A percentile compares a stretch with the other conserved stretches of the same genome.
Conservation (phyloP, 2,329 filamentous ascomycete genomes). For the Penicillium verrucosum region DNA sequence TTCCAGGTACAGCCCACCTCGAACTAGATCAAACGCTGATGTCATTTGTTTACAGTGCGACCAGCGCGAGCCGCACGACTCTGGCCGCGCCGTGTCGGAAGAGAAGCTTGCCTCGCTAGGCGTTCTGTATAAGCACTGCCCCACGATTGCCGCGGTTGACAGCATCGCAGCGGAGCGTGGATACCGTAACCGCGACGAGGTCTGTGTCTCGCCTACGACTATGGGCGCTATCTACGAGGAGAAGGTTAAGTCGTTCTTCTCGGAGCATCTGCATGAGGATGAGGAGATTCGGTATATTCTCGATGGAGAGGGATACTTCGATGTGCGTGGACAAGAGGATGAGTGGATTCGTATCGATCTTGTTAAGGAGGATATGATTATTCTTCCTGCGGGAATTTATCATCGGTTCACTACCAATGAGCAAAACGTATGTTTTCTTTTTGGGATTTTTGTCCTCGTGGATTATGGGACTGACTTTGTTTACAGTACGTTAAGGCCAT, state of each 20-base stretch:
- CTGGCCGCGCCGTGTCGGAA: constrained; percentile 64
- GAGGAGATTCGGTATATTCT: constrained; percentile 97
- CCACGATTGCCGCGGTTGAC: constrained; percentile 66
- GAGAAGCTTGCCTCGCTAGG: constrained; percentile 70
- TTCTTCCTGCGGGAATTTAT: constrained; percentile 92
- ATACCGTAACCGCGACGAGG: constrained; percentile 94
- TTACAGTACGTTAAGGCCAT: constrained; percentile 87
- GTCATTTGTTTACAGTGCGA: constrained; percentile 64
- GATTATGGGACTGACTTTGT: constrained; percentile 8
- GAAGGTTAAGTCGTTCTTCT: constrained; percentile 91
- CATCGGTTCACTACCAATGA: constrained; percentile 95
- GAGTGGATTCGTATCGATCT: constrained; percentile 85
- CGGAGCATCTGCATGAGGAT: constrained; percentile 95
- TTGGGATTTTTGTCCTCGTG: not conserved
- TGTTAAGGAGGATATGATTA: constrained; percentile 84
- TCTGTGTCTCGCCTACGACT: constrained; percentile 78
- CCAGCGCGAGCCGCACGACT: constrained; percentile 88
- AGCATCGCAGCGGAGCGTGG: constrained; percentile 68
- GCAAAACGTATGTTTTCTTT: constrained; percentile 68
- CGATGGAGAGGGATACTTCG: constrained; percentile 86
- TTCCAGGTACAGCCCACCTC: constrained; percentile 2
- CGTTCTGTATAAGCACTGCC: constrained; percentile 72
- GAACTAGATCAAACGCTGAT: constrained; percentile 7
- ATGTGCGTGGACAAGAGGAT: constrained; percentile 78
- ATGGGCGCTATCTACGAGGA: constrained; percentile 88